Conservation (phyloP, 2,329 filamentous ascomycete genomes). For the Nakataea oryzae region DNA sequence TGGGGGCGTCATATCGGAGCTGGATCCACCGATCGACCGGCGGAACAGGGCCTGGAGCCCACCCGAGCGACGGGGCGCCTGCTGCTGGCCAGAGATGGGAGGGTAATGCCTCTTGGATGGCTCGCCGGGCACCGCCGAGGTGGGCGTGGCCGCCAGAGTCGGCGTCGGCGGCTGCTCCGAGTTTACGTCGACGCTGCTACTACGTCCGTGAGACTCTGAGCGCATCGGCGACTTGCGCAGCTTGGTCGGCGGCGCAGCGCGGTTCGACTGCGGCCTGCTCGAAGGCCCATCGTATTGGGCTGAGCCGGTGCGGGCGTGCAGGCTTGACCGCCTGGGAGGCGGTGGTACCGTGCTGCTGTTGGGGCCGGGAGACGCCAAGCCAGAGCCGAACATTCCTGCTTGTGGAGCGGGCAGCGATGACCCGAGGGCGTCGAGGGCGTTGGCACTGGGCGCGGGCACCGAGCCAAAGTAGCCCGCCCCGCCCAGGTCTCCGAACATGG, state of each 20-base stretch:
- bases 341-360: slow-evolving; percentile 25
- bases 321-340: slow-evolving; percentile 41
- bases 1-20: slow-evolving; percentile 11
- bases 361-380: slow-evolving; percentile 17
- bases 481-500: slow-evolving; percentile 32
- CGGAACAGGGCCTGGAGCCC: slow-evolving; percentile 41
- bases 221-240: slow-evolving; percentile 15
- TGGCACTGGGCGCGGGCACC: slow-evolving; percentile 17
- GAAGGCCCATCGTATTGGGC: too few species aligned
- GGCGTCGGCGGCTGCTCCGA: slow-evolving; percentile 5
- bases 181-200: slow-evolving; percentile 13
- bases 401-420: slow-evolving; percentile 32
- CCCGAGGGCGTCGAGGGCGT: slow-evolving; percentile 31
- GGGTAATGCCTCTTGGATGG: slow-evolving; percentile 33
- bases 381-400: slow-evolving; percentile 23
- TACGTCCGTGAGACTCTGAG: not conserved
- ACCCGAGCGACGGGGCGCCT: slow-evolving; percentile 26
- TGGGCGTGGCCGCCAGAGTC: slow-evolving; percentile 3
- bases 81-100: slow-evolving; percentile 31
- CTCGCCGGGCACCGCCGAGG: not conserved
- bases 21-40: slow-evolving; percentile 23
- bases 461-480: slow-evolving; percentile 21
- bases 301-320: slow-evolving; percentile 34
- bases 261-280: slow-evolving; percentile 11
- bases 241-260: slow-evolving; percentile 9